These are phyloP conservation scores for Strobilomyces confusus DNA, from an alignment of 768 basidiomycete genomes.

Conservation along the genomic window DNA sequence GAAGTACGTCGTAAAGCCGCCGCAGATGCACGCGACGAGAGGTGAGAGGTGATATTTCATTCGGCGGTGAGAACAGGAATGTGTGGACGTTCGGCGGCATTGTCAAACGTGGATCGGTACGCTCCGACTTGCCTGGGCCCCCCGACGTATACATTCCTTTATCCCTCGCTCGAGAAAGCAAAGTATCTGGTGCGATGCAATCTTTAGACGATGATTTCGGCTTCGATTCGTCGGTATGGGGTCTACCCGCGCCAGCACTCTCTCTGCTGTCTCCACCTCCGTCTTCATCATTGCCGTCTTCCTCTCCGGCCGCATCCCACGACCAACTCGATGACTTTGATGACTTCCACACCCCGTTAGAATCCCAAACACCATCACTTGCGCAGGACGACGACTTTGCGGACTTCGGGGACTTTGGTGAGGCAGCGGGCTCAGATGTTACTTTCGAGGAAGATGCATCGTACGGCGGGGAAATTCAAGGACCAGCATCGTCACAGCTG, in stretches of 20 bases:
- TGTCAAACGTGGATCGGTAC: not conserved
- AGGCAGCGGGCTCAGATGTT: slow-evolving; percentile 41
- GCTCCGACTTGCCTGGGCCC: not conserved
- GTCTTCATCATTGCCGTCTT: slow-evolving; percentile 17
- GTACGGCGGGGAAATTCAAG: slow-evolving; percentile 11
- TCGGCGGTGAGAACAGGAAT: slow-evolving; percentile 63
- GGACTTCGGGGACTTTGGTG: slow-evolving; percentile 86
- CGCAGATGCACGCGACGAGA: slow-evolving; percentile 69
- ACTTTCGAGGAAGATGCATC: slow-evolving; percentile 30
- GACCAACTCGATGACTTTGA: slow-evolving; percentile 51
- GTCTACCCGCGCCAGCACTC: slow-evolving; percentile 38
- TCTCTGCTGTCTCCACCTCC: slow-evolving; percentile 27
- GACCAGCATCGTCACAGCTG: slow-evolving; percentile 39
- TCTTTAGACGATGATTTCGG: slow-evolving; percentile 69
- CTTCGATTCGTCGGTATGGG: slow-evolving; percentile 76
- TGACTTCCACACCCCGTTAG: slow-evolving; percentile 45
- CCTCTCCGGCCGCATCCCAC: slow-evolving; percentile 28
- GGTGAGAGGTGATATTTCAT: slow-evolving; percentile 45
- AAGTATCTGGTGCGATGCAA: slow-evolving; percentile 12
- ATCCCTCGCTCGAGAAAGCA: not conserved
- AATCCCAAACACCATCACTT: slow-evolving; percentile 39
- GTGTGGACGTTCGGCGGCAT: slow-evolving; percentile 32
- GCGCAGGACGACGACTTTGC: slow-evolving; percentile 72
- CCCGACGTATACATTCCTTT: slow-evolving; percentile 12
- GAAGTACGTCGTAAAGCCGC: slow-evolving; percentile 69